phyloP scores from a whole-genome alignment of 2,329 filamentous ascomycete species.

The Fusarium sp. region DNA sequence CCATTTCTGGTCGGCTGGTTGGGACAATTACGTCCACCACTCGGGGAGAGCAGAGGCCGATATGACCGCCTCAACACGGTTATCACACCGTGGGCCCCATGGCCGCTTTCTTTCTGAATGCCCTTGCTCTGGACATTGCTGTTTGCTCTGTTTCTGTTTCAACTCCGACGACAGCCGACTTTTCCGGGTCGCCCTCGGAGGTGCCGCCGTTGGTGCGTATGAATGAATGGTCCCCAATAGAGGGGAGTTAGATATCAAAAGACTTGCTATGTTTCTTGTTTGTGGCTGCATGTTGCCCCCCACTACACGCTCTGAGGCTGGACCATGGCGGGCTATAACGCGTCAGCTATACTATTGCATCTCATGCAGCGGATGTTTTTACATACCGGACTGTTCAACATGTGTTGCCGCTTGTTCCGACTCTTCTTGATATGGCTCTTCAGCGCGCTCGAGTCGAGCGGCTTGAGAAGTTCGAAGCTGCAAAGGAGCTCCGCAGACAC shows the following conservation, averaged over 20 bases:
- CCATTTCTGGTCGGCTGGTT: conserved; percentile 49
- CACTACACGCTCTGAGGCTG: conserved; percentile 70
- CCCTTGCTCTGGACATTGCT: conserved; percentile 38
- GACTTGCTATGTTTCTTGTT: conserved; percentile 34
- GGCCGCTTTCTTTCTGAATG: conserved; percentile 41
- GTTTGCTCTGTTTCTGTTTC: conserved; percentile 39
- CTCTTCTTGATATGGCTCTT: conserved; percentile 99
- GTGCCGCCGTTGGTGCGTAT: conserved; percentile 35
- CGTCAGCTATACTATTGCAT: conserved; percentile 18
- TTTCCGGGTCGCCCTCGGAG: conserved; percentile 46
- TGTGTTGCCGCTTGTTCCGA: conserved; percentile 92
- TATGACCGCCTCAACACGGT: conserved; percentile 47
- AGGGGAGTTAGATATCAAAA: conserved; percentile 35
- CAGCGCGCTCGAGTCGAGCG: conserved; percentile 92
- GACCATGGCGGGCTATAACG: conserved; percentile 66
- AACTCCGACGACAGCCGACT: conserved; percentile 29
- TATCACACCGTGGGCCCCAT: conserved; percentile 51
- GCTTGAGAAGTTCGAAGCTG: conserved; percentile 97
- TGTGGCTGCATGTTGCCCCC: conserved; percentile 29
- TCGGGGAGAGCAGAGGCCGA: conserved; percentile 42
- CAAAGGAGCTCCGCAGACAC: conserved; percentile 94
- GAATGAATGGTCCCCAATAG: conserved; percentile 42
- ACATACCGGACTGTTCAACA: conserved; percentile 96
- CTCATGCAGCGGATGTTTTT: neutral
- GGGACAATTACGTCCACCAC: conserved; percentile 50